Evolutionary conservation across 805 yeast genomes (phyloP), one percentile per base, ranked within the genome.

Genomic region (Yarrowia bubula): DNA sequence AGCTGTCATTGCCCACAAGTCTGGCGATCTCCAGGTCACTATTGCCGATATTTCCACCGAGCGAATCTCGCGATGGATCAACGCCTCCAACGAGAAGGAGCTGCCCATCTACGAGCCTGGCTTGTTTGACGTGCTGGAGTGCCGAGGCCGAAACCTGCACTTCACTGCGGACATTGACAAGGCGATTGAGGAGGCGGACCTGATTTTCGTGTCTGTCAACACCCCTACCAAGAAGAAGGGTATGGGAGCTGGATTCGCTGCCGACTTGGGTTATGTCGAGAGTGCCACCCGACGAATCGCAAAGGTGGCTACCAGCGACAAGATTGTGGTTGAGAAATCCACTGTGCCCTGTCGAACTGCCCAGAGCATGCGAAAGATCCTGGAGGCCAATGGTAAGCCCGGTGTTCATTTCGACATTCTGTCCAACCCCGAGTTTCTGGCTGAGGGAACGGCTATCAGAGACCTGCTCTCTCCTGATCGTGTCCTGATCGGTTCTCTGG

Each of bases 101-200:
- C 71, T 72, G 53, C 74, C 74, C 31, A 72, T 72, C 66, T 71
- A 71, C 64, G 74, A 72, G 71, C 73, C 73, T 41, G 74, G 74
- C 37, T 69, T 72, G 51, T 70, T 69, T 15, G 74, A 72, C 58
- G 69, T 71, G 48, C 75, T 72, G 65, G 64, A 58, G 43, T 58
- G 64, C 64, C 50, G 64, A 17, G 64, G 64, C 50, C 68, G 71
- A 51, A 72, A 72, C 66, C 68, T 72, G 42, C 72, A 71, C 68
- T 72, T 72, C 68, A 63, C 74, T 22, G 72, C 74, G 44, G 73
- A 72, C 57, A 69, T 70, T 57, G 72, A 71, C 66, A 65, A 63
- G 46, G 71, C 73, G 53, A 72, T 72, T 64, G 61, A 46, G 42
- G 74, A 71, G 66, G 74, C 74, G 41, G 74, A 72, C 62, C 68